These are phyloP conservation scores for Candida sanyaensis DNA, from an alignment of 1,139 yeast genomes.

Conservation along the genomic window DNA sequence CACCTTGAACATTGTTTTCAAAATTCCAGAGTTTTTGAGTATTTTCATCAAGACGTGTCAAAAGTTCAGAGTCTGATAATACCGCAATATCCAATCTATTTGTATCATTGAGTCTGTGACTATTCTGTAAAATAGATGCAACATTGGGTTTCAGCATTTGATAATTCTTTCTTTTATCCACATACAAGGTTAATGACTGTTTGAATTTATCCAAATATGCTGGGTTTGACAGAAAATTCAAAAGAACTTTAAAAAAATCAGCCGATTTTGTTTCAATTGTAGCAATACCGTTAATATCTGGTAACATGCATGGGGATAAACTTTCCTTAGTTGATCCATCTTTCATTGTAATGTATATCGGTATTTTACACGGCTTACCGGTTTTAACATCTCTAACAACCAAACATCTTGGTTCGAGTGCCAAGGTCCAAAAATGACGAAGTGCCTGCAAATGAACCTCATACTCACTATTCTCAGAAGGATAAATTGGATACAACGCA, in stretches of 20 bases:
- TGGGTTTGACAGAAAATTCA: conserved; percentile 41
- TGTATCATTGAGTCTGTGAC: conserved; percentile 31
- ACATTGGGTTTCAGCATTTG: conserved; percentile 39
- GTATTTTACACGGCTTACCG: conserved; percentile 52
- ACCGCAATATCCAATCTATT: conserved; percentile 28
- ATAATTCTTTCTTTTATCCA: conserved; percentile 48
- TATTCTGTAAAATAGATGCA: conserved; percentile 36
- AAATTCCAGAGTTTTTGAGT: conserved; percentile 38
- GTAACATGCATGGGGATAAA: conserved; percentile 69
- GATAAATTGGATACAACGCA: conserved; percentile 75
- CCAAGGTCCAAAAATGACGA: conserved; percentile 88
- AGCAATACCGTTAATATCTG: conserved; percentile 54
- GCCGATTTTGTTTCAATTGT: conserved; percentile 42
- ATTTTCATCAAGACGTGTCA: conserved; percentile 27
- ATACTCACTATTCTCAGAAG: conserved; percentile 43
- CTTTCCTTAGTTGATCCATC: conserved; percentile 33
- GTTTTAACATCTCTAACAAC: conserved; percentile 70
- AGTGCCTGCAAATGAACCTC: conserved; percentile 81
- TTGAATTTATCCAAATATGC: conserved; percentile 45
- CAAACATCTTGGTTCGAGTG: conserved; percentile 80
- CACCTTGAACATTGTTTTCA: conserved; percentile 23
- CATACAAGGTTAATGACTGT: conserved; percentile 48
- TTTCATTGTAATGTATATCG: conserved; percentile 47
- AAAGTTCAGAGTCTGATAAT: conserved; percentile 21
- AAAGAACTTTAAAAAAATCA: conserved; percentile 46